Evolutionary conservation across 1,284 basidiomycete species (phyloP).

Genomic region (Leccinum fuscescens): DNA sequence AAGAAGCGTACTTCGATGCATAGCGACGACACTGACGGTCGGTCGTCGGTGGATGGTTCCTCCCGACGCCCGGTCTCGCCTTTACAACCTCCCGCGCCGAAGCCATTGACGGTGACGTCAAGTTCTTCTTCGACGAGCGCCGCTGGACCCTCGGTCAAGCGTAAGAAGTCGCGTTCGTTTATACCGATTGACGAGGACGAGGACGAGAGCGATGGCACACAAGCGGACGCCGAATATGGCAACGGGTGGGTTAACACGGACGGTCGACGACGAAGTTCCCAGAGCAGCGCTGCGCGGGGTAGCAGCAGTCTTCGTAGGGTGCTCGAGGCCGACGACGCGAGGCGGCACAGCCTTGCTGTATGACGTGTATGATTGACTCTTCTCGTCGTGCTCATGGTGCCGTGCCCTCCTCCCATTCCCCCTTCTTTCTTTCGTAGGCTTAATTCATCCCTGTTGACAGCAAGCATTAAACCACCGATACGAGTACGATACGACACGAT

Average conservation of each 20-base stretch:
- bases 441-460: conserved; percentile 37
- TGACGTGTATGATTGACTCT: conserved; percentile 16
- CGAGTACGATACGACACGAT: conserved; percentile 12
- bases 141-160: conserved; percentile 37
- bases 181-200: conserved; percentile 43
- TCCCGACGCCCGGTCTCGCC: conserved; percentile 21
- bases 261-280: conserved; percentile 48
- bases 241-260: conserved; percentile 57
- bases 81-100: conserved; percentile 26
- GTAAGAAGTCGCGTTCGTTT: conserved; percentile 52
- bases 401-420: neutral
- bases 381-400: conserved; percentile 3
- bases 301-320: conserved; percentile 29
- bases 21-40: conserved; percentile 29
- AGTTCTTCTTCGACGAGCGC: conserved; percentile 29
- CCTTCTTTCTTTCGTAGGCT: conserved; percentile 25
- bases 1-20: conserved; percentile 34
- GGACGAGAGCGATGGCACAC: conserved; percentile 58
- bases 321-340: conserved; percentile 33
- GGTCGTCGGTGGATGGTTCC: conserved; percentile 28
- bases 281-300: conserved; percentile 19
- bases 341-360: conserved; percentile 34
- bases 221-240: conserved; percentile 65
- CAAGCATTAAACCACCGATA: conserved; percentile 14
- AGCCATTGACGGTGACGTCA: conserved; percentile 31